These are phyloP conservation scores for Ogataea nitratoaversa DNA, from an alignment of 805 yeast genomes.

Conservation along the genomic window DNA sequence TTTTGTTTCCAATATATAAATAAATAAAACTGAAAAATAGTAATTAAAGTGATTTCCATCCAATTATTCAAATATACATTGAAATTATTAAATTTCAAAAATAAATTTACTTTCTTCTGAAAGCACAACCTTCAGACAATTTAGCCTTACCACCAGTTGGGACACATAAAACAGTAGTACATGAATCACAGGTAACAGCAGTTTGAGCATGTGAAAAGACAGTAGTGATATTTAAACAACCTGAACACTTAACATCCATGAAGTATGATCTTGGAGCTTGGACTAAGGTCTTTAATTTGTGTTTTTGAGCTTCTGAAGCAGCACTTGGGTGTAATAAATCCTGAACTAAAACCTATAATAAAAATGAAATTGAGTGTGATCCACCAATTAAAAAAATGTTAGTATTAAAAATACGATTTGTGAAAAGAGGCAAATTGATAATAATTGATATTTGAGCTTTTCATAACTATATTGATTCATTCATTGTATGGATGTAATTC, in stretches of 20 bases:
- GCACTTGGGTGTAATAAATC: constrained; percentile 98
- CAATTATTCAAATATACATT: background rate
- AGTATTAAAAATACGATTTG: background rate
- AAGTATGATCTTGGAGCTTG: constrained; percentile 98
- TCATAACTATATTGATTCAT: too few relatives aligned
- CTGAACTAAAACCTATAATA: constrained; percentile 86
- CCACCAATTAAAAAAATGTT: background rate
- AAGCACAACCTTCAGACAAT: constrained; percentile 98
- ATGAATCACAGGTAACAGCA: constrained; percentile 98
- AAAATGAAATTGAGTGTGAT: background rate
- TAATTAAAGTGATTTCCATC: too few relatives aligned
- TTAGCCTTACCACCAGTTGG: constrained; percentile 99
- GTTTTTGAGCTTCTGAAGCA: constrained; percentile 93
- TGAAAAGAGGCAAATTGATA: too few relatives aligned
- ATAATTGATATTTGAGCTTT: too few relatives aligned
- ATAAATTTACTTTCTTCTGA: constrained; percentile 87
- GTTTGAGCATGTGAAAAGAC: constrained; percentile 99
- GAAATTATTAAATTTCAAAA: background rate
- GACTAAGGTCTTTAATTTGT: constrained; percentile 96
- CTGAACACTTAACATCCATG: constrained; percentile 99
- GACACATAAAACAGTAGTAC: constrained; percentile 96
- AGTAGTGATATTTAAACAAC: constrained; percentile 98
- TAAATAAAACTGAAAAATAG: too few relatives aligned
- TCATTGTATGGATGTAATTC: too few relatives aligned
- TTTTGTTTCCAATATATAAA: too few relatives aligned